Conservation (phyloP, 2,329 filamentous ascomycete genomes). For the Fusarium sp. region DNA sequence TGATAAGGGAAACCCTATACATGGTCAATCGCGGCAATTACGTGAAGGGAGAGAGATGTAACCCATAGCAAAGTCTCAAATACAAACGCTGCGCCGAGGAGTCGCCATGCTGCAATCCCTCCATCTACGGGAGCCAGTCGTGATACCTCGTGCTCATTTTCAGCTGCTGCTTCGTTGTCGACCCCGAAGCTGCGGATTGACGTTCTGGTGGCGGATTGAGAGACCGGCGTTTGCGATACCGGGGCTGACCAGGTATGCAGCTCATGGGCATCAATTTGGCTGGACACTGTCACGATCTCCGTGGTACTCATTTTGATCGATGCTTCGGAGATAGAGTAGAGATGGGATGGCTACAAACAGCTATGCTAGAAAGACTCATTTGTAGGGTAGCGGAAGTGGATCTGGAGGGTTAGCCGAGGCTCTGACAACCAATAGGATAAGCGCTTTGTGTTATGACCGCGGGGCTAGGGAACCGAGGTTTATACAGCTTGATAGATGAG, state of each 20-base stretch:
- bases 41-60: fast-evolving
- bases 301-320: neutral
- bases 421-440: neutral
- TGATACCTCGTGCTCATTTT: neutral
- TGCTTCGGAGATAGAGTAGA: neutral
- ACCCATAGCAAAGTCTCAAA: neutral
- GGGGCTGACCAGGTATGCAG: neutral
- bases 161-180: fast-evolving
- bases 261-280: neutral
- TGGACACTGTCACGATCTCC: neutral
- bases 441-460: fast-evolving
- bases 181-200: neutral
- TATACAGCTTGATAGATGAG: neutral
- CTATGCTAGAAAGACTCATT: neutral
- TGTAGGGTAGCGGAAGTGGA: neutral
- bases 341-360: neutral
- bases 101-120: neutral
- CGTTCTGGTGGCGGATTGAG: fast-evolving
- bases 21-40: neutral
- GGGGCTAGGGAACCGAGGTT: neutral
- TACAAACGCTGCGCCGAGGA: neutral
- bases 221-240: no score
- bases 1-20: neutral
- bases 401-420: neutral
- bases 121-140: neutral